Evolutionary conservation across 805 yeast species (phyloP), one percentile per base, ranked within the genome.

Genomic region (Lipomyces chichibuensis): DNA sequence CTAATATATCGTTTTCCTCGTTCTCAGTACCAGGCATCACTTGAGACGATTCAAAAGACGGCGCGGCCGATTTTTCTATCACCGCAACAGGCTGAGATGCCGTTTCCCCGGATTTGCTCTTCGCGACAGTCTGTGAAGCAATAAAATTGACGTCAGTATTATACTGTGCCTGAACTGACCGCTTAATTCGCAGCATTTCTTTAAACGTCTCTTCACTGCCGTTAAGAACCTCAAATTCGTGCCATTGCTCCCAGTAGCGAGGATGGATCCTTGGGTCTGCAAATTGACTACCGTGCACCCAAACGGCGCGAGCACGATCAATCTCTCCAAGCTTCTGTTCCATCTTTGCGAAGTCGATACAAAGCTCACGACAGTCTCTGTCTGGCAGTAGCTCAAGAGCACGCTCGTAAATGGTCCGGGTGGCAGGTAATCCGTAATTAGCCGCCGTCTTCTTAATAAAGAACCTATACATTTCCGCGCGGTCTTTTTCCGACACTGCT

Each of bases 121-220:
- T 37, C 37, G 70, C 70, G 11, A 67, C 68, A n/a, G 67, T 63
- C 63, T 68, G 71, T 9, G 73, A 65, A 8, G 75, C 75, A 61
- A 74, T 71, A 35, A 64, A 72, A 39, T 73, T 69, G 51, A 74
- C 60, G 51, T 73, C 76, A 9, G 74, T 69, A 46, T 72, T 72
- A 63, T 67, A 74, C 64, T 75, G 74, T 25, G 74, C 77, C 56
- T 68, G 71, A n/a, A 81, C 76, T 17, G 78, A 74, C 69, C 91
- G 81, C 74, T 87, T 89, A 68, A 80, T 79, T 57, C 88, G 78
- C 29, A 91, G 75, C 93, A 92, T 88, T 25, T 87, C 88, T 72
- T 89, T 91, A 76, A 84, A 92, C 0, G 89, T 84, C 2, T 81
- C 82, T 73, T 90, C 95, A 66, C 84, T 79, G 3, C 98, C 98